Evolutionary conservation across 805 yeast genomes (phyloP), one percentile per base, ranked within the genome.

Genomic region (Barnettozyma botsteinii): DNA sequence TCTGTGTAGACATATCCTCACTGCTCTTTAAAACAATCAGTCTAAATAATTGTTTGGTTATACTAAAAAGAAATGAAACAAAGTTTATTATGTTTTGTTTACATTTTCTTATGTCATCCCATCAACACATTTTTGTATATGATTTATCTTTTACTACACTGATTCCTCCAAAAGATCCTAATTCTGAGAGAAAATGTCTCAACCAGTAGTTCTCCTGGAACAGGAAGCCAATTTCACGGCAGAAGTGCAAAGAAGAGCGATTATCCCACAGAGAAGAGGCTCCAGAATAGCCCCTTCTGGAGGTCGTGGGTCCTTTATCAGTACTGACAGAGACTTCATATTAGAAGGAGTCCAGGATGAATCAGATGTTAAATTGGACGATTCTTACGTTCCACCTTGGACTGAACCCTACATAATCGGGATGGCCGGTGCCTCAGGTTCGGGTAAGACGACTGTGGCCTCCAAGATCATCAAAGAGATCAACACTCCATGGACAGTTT

Each of bases 391-490:
- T 7, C 94, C 94, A 7, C 95, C 95, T n/a, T 85, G 95, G 95
- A 77, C 79, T 2, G 80, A 83, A 37, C 94, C 95, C 0, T 85
- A 84, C 51, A 75, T 85, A 37, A 85, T 85, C 48, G 95, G 94
- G n/a, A 73, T 85, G 15, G 94, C 94, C 0, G 95, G 95, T 1
- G 72, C 77, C 20, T 77, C 85, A 13, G 94, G 98, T 2, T 85
- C 96, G 0, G 98, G 98, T 2, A 91, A 91, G 57, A 91, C 98
- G 0, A 82, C 95, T 26, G 86, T 93, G 15, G 93, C 97, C 0
- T 79, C 87, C 28, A 74, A 76, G 47, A 81, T 93, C 51, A 85
- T 89, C 38, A 75, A 81, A 40, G 79, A 80, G 46, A 67, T 78
- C 44, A 81, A 86, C 62, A 86, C 86, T 40, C 98, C 98, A 1